phyloP scores from a whole-genome alignment of 2,329 filamentous ascomycete species.

The Pseudogymnoascus sp. region DNA sequence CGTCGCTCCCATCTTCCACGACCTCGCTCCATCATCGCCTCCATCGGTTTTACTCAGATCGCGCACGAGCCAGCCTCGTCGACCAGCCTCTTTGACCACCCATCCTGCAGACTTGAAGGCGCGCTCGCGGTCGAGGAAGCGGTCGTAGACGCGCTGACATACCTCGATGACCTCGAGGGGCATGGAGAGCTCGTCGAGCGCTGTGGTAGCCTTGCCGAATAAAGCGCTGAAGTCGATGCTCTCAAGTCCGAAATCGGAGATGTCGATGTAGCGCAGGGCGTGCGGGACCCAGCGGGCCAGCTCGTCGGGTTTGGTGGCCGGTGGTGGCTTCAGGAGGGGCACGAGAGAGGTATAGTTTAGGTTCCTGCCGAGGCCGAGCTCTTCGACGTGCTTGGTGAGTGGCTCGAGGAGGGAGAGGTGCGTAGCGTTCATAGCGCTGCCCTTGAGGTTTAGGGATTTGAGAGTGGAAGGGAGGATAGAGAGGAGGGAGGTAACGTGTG shows the following conservation, averaged over 20 bases:
- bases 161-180: conserved; percentile 75
- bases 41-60: conserved; percentile 24
- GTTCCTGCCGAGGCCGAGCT: conserved; percentile 66
- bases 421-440: conserved; percentile 59
- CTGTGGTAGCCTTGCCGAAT: conserved; percentile 44
- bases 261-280: conserved; percentile 67
- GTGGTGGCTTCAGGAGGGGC: conserved; percentile 19
- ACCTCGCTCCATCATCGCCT: conserved; percentile 51
- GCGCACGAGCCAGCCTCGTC: conserved; percentile 59
- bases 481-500: conserved; percentile 60
- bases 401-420: conserved; percentile 60
- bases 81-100: conserved; percentile 64
- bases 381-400: conserved; percentile 67
- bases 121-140: conserved; percentile 40
- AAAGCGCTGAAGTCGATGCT: conserved; percentile 52
- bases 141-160: conserved; percentile 59
- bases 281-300: conserved; percentile 47
- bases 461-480: conserved; percentile 60
- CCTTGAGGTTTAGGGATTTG: conserved; percentile 69
- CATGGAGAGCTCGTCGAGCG: conserved; percentile 54
- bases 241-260: conserved; percentile 61
- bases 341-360: conserved; percentile 57
- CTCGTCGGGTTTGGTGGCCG: conserved; percentile 27
- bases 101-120: conserved; percentile 57
- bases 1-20: conserved; percentile 79